phyloP scores from a whole-genome alignment of 129 eudicot genomes.

The Daucus carota region DNA sequence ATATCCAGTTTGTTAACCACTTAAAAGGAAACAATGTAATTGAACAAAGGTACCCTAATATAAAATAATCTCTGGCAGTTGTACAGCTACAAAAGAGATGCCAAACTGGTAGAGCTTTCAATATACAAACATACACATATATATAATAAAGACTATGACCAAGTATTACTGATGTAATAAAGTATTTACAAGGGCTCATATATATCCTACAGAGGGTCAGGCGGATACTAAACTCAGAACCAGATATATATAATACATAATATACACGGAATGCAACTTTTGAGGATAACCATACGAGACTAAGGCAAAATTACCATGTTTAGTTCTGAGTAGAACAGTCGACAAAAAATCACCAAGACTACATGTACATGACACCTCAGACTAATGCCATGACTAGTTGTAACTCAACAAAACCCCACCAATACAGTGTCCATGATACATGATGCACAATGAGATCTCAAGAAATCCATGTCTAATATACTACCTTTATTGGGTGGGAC shows the following conservation, averaged over 20 bases:
- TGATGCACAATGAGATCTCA: background rate
- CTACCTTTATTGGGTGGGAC: background rate
- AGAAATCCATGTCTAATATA: background rate
- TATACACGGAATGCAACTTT: background rate
- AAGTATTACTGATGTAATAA: background rate
- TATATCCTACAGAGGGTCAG: background rate
- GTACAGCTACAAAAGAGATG: constrained; percentile 10
- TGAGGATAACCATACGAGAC: background rate
- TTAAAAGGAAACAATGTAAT: background rate
- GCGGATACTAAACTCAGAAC: background rate
- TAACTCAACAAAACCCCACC: background rate
- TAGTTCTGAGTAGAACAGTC: background rate
- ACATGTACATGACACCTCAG: background rate
- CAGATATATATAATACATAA: background rate
- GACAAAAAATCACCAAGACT: background rate
- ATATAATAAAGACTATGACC: background rate
- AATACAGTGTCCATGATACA: background rate
- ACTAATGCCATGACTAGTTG: background rate
- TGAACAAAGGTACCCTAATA: background rate
- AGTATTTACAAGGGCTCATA: background rate
- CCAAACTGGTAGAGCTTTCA: background rate
- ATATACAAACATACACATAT: background rate
- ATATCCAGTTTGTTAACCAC: background rate
- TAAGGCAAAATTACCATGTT: background rate
- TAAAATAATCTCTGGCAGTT: constrained; percentile 9